Percentiles rank a stretch among this genome's conserved stretches.
phyloP scores from a whole-genome alignment of 2,329 filamentous ascomycete genomes.

The Dactylellina cionopaga region DNA sequence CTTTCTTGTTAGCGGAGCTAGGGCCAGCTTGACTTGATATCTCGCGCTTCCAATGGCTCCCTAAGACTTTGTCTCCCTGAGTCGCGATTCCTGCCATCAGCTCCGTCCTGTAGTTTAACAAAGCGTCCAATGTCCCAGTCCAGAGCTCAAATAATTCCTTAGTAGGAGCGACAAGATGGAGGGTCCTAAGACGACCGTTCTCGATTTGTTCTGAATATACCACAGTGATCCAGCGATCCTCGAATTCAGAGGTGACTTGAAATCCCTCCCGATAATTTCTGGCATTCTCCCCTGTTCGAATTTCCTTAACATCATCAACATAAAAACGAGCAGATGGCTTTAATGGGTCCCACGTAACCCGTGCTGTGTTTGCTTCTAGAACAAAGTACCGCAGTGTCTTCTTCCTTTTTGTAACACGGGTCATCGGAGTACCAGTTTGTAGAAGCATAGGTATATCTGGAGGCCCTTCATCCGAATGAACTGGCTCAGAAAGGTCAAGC shows the following conservation, averaged over 20 bases:
- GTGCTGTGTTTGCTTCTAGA: conserved; percentile 83
- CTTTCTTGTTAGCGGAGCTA: conserved; percentile 58
- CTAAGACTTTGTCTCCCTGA: conserved; percentile 82
- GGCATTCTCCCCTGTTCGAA: conserved; percentile 83
- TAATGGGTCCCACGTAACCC: conserved; percentile 85
- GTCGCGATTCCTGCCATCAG: conserved; percentile 89
- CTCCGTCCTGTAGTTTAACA: conserved; percentile 85
- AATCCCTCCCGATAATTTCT: conserved; percentile 90
- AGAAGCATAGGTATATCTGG: conserved; percentile 81
- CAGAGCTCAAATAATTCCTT: conserved; percentile 78
- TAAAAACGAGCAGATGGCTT: conserved; percentile 86
- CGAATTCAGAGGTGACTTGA: conserved; percentile 73
- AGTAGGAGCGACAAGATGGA: conserved; percentile 86
- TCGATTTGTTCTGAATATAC: conserved; percentile 79
- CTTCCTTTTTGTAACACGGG: conserved; percentile 86
- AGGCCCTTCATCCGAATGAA: conserved; percentile 62
- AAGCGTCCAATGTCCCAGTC: conserved; percentile 83
- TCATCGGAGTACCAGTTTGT: conserved; percentile 79
- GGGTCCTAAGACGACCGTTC: conserved; percentile 81
- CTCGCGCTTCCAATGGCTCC: conserved; percentile 74
- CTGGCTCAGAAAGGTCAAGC: conserved; percentile 61
- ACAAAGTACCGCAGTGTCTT: conserved; percentile 77
- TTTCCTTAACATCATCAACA: conserved; percentile 93
- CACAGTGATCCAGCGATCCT: conserved; percentile 86
- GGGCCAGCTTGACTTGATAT: conserved; percentile 41